Conservation (phyloP, 2,329 filamentous ascomycete species). For the Penicillium brasilianum region DNA sequence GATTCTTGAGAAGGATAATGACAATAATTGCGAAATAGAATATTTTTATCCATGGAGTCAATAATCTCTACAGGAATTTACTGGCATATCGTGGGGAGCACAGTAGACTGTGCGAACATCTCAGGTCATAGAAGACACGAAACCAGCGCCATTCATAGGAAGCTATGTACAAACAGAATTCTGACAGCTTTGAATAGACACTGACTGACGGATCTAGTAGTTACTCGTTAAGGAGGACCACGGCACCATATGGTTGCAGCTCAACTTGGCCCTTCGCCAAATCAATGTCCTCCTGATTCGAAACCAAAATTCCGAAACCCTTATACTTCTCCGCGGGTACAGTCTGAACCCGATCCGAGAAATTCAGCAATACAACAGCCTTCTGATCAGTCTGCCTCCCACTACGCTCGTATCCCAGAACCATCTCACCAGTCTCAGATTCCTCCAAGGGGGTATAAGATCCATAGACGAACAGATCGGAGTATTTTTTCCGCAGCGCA, state of each 20-base stretch:
- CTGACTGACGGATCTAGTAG: background rate
- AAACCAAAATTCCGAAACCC: background rate
- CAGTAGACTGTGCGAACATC: background rate
- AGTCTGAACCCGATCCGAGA: constrained; percentile 15
- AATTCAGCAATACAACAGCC: constrained; percentile 18
- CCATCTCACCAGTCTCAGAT: constrained; percentile 17
- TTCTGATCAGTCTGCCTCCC: constrained; percentile 8
- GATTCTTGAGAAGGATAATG: background rate
- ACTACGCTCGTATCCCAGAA: constrained; percentile 18
- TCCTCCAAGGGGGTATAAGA: constrained; percentile 10
- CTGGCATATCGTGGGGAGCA: background rate
- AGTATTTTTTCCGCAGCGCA: constrained; percentile 58
- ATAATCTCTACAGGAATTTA: background rate
- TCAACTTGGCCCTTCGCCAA: background rate
- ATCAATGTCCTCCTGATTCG: constrained; percentile 2
- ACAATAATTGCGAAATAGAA: background rate
- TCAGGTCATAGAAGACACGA: background rate
- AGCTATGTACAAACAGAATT: background rate
- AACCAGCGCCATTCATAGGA: background rate
- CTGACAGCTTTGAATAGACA: too few relatives aligned
- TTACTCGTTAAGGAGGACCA: constrained; percentile 2
- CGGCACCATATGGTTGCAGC: constrained; percentile 11
- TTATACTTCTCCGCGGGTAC: constrained; percentile 1
- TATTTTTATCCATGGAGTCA: background rate
- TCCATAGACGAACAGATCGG: constrained; percentile 41